phyloP scores from a whole-genome alignment of 2,329 filamentous ascomycete genomes.

The Talaromyces sp. region DNA sequence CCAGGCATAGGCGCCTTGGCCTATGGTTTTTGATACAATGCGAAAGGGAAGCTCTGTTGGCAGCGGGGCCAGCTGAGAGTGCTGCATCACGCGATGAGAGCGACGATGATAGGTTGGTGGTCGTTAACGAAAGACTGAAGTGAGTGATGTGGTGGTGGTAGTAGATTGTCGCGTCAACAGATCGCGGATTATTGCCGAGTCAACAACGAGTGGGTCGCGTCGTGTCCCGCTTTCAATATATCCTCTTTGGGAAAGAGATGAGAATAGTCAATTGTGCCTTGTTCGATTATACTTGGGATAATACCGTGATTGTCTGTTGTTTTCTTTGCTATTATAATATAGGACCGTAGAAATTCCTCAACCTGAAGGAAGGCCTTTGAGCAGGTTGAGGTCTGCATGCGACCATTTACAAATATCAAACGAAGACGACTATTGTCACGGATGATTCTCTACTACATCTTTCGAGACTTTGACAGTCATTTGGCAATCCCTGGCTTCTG shows the following conservation, averaged over 20 bases:
- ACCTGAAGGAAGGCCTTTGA: too few species aligned
- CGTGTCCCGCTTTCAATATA: conserved; percentile 31
- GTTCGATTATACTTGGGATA: too few species aligned
- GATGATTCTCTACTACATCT: not conserved
- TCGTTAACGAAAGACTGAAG: not conserved
- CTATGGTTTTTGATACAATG: conserved; percentile 93
- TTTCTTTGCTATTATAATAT: too few species aligned
- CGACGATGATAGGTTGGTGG: too few species aligned
- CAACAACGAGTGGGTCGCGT: conserved; percentile 23
- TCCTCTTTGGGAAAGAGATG: conserved; percentile 27
- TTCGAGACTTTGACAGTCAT: not conserved
- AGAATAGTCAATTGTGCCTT: too few species aligned
- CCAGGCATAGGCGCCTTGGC: conserved; percentile 96
- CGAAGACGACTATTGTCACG: too few species aligned
- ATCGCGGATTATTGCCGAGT: conserved; percentile 10
- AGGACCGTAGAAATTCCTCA: too few species aligned
- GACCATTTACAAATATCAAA: too few species aligned
- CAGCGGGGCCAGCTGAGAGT: conserved; percentile 86
- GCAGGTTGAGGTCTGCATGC: too few species aligned
- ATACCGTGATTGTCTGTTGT: too few species aligned
- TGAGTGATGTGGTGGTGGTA: not conserved
- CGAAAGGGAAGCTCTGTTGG: conserved; percentile 84
- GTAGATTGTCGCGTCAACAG: not conserved
- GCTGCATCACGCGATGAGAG: conserved; percentile 45
- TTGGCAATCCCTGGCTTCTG: not conserved